These are phyloP conservation scores for Heterobasidion parviporum DNA, from an alignment of 1,284 basidiomycete genomes.

Conservation along the genomic window DNA sequence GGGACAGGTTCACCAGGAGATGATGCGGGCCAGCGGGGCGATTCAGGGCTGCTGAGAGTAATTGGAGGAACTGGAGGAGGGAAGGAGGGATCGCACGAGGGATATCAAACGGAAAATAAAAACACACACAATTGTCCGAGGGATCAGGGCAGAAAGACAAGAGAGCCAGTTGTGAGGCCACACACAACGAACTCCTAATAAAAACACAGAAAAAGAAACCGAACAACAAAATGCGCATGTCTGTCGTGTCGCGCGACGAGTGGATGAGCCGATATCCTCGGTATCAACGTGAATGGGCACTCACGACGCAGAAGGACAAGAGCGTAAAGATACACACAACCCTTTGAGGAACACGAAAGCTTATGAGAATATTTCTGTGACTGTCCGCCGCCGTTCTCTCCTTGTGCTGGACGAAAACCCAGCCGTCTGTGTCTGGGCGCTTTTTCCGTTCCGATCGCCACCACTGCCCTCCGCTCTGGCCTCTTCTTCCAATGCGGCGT, in stretches of 20 bases:
- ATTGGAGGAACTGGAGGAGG: neutral
- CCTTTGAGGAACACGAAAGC: neutral
- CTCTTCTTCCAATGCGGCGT: slow-evolving; percentile 20
- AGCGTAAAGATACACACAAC: neutral
- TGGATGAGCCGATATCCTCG: neutral
- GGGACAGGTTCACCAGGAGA: neutral
- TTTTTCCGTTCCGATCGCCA: slow-evolving; percentile 22
- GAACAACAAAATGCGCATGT: neutral
- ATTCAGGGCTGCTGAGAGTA: too few relatives aligned
- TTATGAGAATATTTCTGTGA: slow-evolving; percentile 38
- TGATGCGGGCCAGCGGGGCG: neutral
- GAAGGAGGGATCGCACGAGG: neutral
- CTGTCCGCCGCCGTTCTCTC: slow-evolving; percentile 37
- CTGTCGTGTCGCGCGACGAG: neutral
- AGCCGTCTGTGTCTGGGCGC: slow-evolving; percentile 28
- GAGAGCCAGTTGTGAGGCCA: neutral
- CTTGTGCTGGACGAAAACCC: slow-evolving; percentile 23
- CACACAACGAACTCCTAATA: neutral
- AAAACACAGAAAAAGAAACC: neutral
- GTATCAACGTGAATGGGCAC: neutral
- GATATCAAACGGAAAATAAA: neutral
- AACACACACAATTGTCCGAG: neutral
- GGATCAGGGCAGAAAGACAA: neutral
- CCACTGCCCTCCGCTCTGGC: slow-evolving; percentile 9
- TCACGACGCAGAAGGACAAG: neutral